Base-by-base conservation (phyloP, 805 yeast species). In the Metschnikowia aberdeeniae region DNA sequence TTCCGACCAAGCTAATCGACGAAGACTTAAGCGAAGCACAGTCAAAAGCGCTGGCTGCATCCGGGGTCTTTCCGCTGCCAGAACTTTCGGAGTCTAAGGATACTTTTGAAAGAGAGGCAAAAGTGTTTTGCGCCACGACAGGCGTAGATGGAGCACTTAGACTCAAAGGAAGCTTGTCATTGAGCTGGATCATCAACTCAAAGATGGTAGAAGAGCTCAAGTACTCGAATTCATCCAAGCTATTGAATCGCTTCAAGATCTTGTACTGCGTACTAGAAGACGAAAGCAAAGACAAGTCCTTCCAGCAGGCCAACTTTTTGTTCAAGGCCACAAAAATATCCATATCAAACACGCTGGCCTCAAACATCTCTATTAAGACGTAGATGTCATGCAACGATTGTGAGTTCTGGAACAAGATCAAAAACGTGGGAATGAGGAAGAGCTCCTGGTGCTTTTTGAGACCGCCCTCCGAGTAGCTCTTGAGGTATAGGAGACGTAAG, bases 101-200 rank as follows among this genome's bases (percentile, higher is more conserved):
- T 5, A 43, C 34, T 14, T 42, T 46, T 4, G 53, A 42, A 17
- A 41, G 40, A n/a, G 52, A 26, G 4, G 45, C 36, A 19, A 49
- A 50, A 1, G 46, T 14, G 19, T 46, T 41, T 24, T 53, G 53
- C 2, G 50, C 47, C 14, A 59, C 35, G 5, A 68, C 57, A 17
- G 76, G 75, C 3, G 75, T 71, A 2, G 72, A 62, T 6, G 75
- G 74, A 4, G 76, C 75, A 14, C 72, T 66, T 30, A 70, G 56
- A 57, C 75, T 70, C 50, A 71, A 61, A 0, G 76, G 75, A 34
- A 69, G 56, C 40, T 62, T 61, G 54, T 71, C 76, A 54, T 68
- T 69, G n/a, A 70, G 52, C 46, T 69, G 75, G 31, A 57, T 44
- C 10, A 70, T 36, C 27, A 70, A 54, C 43, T 68, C 71, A 44